Conservation (phyloP, 108 stramenopile species). For the Cylindrotheca closterium region DNA sequence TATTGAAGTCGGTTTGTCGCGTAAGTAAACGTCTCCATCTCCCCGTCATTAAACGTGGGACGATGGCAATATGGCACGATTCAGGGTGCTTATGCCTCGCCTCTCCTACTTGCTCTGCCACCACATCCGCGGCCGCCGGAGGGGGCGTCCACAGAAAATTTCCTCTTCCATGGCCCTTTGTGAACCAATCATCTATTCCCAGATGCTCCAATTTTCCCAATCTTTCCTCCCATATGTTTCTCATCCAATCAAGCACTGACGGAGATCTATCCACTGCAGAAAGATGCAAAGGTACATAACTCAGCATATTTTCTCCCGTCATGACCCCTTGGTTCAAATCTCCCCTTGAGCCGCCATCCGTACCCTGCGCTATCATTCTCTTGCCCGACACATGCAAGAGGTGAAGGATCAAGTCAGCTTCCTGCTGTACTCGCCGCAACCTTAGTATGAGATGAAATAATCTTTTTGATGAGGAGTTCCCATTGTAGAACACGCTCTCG, state of each 20-base stretch:
- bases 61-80: conserved; percentile 32
- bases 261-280: conserved; percentile 26
- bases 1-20: conserved; percentile 22
- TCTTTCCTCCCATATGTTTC: neutral
- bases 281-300: conserved; percentile 25
- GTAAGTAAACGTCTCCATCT: conserved; percentile 28
- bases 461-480: conserved; percentile 23
- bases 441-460: conserved; percentile 30
- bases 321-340: conserved; percentile 20
- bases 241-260: conserved; percentile 18
- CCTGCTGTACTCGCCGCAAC: conserved; percentile 24
- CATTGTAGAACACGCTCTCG: conserved; percentile 42
- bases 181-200: conserved; percentile 26
- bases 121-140: conserved; percentile 29
- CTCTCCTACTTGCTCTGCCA: conserved; percentile 27
- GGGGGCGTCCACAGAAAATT: conserved; percentile 33
- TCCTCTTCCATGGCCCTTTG: neutral
- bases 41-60: conserved; percentile 43
- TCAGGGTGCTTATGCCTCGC: conserved; percentile 28
- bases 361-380: conserved; percentile 44
- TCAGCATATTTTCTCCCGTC: conserved; percentile 17
- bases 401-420: conserved; percentile 8
- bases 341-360: conserved; percentile 40
- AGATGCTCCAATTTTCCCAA: conserved; percentile 1
- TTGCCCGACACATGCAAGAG: conserved; percentile 34